Conservation (phyloP, 108 stramenopile genomes). For the Skeletonema menzelii region DNA sequence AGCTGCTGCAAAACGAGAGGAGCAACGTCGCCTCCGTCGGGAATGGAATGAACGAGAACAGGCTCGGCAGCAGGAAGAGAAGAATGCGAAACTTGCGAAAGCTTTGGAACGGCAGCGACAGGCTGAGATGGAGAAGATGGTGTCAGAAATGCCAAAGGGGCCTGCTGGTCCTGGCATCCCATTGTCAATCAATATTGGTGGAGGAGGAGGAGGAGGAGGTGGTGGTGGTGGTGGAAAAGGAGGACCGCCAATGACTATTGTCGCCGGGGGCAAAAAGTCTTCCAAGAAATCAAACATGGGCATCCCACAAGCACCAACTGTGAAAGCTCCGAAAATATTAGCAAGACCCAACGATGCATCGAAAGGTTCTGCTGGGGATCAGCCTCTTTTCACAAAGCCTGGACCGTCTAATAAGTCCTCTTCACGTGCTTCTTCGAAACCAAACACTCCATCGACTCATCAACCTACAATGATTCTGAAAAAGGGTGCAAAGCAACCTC, state of each 20-base stretch:
- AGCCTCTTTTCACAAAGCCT: constrained; percentile 31
- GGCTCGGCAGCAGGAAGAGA: constrained; percentile 63
- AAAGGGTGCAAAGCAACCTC: constrained; percentile 5
- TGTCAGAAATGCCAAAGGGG: background rate
- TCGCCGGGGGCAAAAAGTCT: constrained; percentile 26
- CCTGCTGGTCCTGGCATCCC: background rate
- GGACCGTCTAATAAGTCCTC: background rate
- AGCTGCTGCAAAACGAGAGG: constrained; percentile 74
- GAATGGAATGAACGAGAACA: constrained; percentile 84
- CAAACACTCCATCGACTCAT: background rate
- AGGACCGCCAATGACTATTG: constrained; percentile 40
- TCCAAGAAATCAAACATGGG: constrained; percentile 34
- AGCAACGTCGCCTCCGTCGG: constrained; percentile 76
- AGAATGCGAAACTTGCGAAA: constrained; percentile 53
- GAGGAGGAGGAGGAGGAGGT: constrained; percentile 1
- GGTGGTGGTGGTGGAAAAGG: constrained; percentile 10
- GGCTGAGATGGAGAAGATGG: constrained; percentile 32
- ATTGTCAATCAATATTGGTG: constrained; percentile 2
- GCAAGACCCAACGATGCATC: constrained; percentile 26
- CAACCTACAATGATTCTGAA: constrained; percentile 22
- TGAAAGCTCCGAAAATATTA: constrained; percentile 43
- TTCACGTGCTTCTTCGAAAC: background rate
- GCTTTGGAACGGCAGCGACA: constrained; percentile 30
- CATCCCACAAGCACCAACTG: constrained; percentile 38
- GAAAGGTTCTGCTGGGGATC: constrained; percentile 10